Percentiles rank a stretch among this genome's conserved stretches.
These are phyloP conservation scores for Colletotrichum musicola DNA, from an alignment of 2,329 filamentous ascomycete genomes.

Conservation along the genomic window DNA sequence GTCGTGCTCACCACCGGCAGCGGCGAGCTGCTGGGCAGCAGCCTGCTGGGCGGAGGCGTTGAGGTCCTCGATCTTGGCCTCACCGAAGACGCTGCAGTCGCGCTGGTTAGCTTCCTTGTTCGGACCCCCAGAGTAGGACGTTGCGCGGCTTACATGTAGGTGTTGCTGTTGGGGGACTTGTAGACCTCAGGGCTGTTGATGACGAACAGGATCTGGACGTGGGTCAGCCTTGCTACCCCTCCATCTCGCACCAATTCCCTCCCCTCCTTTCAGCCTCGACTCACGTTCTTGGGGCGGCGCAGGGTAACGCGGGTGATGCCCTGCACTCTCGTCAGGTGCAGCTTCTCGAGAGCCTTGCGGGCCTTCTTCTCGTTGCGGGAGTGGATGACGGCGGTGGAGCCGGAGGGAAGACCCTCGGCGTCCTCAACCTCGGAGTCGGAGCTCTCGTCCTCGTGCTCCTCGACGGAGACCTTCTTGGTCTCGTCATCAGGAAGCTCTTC, in stretches of 20 bases:
- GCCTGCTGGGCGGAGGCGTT: slow-evolving; percentile 98
- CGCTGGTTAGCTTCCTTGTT: slow-evolving; percentile 1
- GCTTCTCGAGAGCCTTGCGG: slow-evolving; percentile 98
- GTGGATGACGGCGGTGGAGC: slow-evolving; percentile 91
- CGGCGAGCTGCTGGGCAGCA: slow-evolving; percentile 94
- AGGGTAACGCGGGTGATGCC: slow-evolving; percentile 99
- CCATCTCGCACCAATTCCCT: slow-evolving; percentile 16
- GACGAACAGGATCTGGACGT: slow-evolving; percentile 92
- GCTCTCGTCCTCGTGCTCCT: slow-evolving; percentile 78
- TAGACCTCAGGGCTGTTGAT: slow-evolving; percentile 99
- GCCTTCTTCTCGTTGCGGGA: slow-evolving; percentile 99
- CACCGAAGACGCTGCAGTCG: slow-evolving; percentile 88
- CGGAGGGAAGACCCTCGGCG: slow-evolving; percentile 76
- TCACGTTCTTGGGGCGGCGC: slow-evolving; percentile 98
- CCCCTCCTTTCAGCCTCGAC: slow-evolving; percentile 55
- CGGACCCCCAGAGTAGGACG: background rate
- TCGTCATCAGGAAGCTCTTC: slow-evolving; percentile 97
- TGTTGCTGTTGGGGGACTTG: slow-evolving; percentile 99
- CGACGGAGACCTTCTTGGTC: slow-evolving; percentile 83
- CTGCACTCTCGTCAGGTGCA: slow-evolving; percentile 94
- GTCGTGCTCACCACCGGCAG: slow-evolving; percentile 73
- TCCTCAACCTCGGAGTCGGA: slow-evolving; percentile 84
- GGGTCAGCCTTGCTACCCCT: slow-evolving; percentile 39
- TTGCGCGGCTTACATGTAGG: slow-evolving; percentile 88
- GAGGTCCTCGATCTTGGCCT: slow-evolving; percentile 99